Base-by-base conservation (phyloP, 306 rosid species). In the Aeschynomene evenia region DNA sequence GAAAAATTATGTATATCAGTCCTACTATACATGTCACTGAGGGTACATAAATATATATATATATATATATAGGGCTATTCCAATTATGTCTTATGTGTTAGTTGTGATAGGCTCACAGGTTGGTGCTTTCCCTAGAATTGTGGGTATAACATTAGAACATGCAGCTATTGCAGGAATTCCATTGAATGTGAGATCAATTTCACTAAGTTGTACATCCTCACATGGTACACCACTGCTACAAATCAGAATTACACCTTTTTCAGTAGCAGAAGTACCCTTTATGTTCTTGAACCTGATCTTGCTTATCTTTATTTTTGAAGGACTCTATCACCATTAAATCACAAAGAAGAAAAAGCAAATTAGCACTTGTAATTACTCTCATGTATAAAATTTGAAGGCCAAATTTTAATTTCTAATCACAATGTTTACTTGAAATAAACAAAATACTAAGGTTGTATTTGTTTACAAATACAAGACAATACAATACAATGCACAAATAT, bases 271-370 rank as follows among this genome's bases (percentile, higher is more conserved):
- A 9, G 74, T 77, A 0, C 80, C 84, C 12, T 2, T 15, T 1
- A 85, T 80, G 36, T 78, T 64, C 59, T 71, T 80, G 71, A 83
- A 80, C 42, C 56, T 71, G 5, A 83, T 74, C 1, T 75, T 56
- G 70, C 68, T 83, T 23, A 83, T 63, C 68, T 81, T 81, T 5
- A 86, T 55, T 40, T 60, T 73, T 1, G 81, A 80, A 4, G 84
- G 68, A 72, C 6, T 7, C 76, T 33, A 9, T 33, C 2, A 9
- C 37, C 8, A 33, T 33, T 33, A 9, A 5, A 33, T 33, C 37
- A 33, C 9, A 33, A 33, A 4, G 37, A 9, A 33, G 37, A 33
- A 33, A 33, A 33, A 33, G 37, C 6, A 33, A 33, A 33, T 33
- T 33, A 33, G 37, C 10, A 4, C 37, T 1, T 5, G 10, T 33